Conservation (phyloP, 768 basidiomycete species). For the Suillus clintonianus region DNA sequence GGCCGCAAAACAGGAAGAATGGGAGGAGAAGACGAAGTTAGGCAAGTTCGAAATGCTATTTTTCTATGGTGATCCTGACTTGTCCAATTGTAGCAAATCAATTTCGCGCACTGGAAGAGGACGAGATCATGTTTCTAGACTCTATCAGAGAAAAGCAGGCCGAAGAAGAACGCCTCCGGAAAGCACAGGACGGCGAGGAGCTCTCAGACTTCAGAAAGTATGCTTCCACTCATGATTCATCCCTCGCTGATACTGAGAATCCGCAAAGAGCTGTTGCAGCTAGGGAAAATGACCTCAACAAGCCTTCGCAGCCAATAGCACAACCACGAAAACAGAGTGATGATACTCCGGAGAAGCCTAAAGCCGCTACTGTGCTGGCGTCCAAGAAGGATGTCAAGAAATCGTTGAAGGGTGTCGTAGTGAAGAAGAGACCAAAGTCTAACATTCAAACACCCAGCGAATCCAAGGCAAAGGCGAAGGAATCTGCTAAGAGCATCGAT, state of each 20-base stretch:
- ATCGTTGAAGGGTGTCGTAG: slow-evolving; percentile 74
- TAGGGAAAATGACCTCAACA: slow-evolving; percentile 52
- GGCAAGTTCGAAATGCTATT: slow-evolving; percentile 26
- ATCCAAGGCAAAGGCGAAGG: slow-evolving; percentile 18
- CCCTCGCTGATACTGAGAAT: slow-evolving; percentile 13
- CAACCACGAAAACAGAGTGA: slow-evolving; percentile 36
- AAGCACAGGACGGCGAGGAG: slow-evolving; percentile 77
- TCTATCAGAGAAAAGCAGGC: slow-evolving; percentile 76
- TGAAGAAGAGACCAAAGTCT: slow-evolving; percentile 72
- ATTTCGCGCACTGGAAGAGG: slow-evolving; percentile 86
- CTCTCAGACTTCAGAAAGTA: slow-evolving; percentile 79
- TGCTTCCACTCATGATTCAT: slow-evolving; percentile 14
- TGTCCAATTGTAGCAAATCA: slow-evolving; percentile 64
- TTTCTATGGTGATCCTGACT: slow-evolving; percentile 8
- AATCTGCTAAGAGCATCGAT: slow-evolving; percentile 20
- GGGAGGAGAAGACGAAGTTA: slow-evolving; percentile 88
- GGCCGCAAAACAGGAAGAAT: slow-evolving; percentile 92
- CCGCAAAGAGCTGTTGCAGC: slow-evolving; percentile 66
- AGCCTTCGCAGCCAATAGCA: slow-evolving; percentile 32
- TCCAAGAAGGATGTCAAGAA: slow-evolving; percentile 68
- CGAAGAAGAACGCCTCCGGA: slow-evolving; percentile 74
- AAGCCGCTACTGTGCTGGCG: slow-evolving; percentile 26
- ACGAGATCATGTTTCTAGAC: slow-evolving; percentile 88
- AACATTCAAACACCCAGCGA: slow-evolving; percentile 18
- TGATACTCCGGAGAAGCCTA: slow-evolving; percentile 26